Base-by-base conservation (phyloP, 1,284 basidiomycete genomes). In the Austroboletus rostrupii region DNA sequence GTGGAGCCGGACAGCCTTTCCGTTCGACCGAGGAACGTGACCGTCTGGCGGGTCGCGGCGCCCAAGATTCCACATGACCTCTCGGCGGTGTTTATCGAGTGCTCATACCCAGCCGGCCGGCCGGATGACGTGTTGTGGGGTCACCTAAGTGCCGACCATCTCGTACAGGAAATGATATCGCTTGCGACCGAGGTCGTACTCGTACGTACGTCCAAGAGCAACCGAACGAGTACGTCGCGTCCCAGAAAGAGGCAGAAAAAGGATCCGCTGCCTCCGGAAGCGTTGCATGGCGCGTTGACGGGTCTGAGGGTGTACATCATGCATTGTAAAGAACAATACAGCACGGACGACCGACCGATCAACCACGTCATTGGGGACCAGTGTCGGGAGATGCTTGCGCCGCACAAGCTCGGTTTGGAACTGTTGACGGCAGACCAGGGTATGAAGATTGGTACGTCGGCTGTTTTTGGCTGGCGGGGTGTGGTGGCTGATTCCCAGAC, bases 61-160 rank as follows among this genome's bases (percentile, higher is more conserved):
- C 72, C 79, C 17, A 84, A 80, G 62, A 80, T 90, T 53, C 81
- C 85, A 3, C 68, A 76, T 31, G 70, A 65, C 9, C 76, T 92
- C 28, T 76, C 77, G 26, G 72, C 78, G 20, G 76, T 92, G 49
- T 92, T 92, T 61, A 85, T 93, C 61, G 90, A 93, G 67, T 92
- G 90, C 63, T 92, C 88, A 3, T 92, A 84, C 73, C 81, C 83
- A 14, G 73, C 77, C 2, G 84, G 81, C 0, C 75, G 90, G 47
- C 68, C 73, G 10, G 76, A 81, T 53, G 75, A 79, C 35, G 61
- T 70, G 43, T 71, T 93, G 12, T 92, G 78, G 63, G 91, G 90
- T 0, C 91, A 93, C 56, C 75, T 93, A 12, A 85, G 74, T 31
- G 88, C 90, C 0, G 79, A 80, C 21, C 85, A 90, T 61, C 72